Conservation (phyloP, 2,329 filamentous ascomycete genomes). For the Polychaeton citri region DNA sequence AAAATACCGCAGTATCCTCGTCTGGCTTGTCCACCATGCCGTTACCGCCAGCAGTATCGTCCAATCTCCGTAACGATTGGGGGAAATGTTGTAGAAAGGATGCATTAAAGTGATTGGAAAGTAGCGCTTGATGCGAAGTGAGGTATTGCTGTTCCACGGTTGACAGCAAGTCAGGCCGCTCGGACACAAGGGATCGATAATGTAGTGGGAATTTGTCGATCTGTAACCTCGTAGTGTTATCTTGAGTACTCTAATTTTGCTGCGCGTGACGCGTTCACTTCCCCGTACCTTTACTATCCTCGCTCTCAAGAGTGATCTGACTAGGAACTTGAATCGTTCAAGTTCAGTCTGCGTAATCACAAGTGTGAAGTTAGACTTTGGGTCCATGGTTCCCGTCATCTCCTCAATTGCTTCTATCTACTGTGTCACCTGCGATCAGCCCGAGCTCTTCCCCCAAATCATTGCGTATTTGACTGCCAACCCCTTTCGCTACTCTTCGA, state of each 20-base stretch:
- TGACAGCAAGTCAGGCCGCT: constrained; percentile 39
- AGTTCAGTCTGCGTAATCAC: constrained; percentile 95
- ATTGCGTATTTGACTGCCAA: too few species aligned
- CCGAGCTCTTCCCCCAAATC: too few species aligned
- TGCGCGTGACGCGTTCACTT: not conserved
- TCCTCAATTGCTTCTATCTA: constrained; percentile 38
- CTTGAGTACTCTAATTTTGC: constrained; percentile 1
- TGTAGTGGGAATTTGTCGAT: constrained; percentile 67
- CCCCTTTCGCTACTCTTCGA: too few species aligned
- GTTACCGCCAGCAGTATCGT: constrained; percentile 79
- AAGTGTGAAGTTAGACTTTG: constrained; percentile 80
- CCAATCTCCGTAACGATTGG: constrained; percentile 62
- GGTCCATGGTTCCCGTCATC: constrained; percentile 72
- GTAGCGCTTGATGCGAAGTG: constrained; percentile 67
- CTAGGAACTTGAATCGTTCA: constrained; percentile 82
- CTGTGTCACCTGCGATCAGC: not conserved
- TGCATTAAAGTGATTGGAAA: constrained; percentile 71
- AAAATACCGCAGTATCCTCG: constrained; percentile 70
- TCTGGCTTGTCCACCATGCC: constrained; percentile 90
- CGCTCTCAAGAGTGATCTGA: constrained; percentile 68
- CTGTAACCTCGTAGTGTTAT: constrained; percentile 25
- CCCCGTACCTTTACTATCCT: constrained; percentile 69
- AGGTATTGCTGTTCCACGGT: constrained; percentile 69
- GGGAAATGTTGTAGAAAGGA: constrained; percentile 82
- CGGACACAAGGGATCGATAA: constrained; percentile 41